Conservation (phyloP, 768 basidiomycete genomes). For the Amanita inopinata region DNA sequence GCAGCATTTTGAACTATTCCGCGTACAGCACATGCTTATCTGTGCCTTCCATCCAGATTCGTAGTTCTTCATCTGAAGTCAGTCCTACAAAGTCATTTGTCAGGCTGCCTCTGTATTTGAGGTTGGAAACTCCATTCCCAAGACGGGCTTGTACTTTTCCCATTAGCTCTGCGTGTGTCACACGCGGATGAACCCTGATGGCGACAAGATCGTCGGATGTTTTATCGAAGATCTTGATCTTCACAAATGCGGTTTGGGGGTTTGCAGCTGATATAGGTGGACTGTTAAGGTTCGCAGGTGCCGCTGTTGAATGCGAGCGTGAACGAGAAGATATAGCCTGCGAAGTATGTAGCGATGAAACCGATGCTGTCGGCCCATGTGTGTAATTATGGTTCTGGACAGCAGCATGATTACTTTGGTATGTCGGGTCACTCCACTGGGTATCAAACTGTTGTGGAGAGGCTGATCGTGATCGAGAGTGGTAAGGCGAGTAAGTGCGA, state of each 20-base stretch:
- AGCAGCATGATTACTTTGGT: conserved; percentile 12
- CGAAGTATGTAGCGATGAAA: conserved; percentile 42
- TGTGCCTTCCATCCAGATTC: conserved; percentile 65
- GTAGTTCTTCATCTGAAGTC: conserved; percentile 51
- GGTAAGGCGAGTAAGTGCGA: conserved; percentile 26
- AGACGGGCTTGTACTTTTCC: conserved; percentile 86
- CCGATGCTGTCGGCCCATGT: conserved; percentile 30
- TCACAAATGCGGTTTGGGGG: conserved; percentile 82
- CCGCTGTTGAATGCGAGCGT: conserved; percentile 47
- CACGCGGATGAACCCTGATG: conserved; percentile 90
- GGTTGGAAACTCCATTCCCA: conserved; percentile 54
- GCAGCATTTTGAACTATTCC: conserved; percentile 29
- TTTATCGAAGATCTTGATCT: conserved; percentile 97
- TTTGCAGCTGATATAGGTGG: conserved; percentile 72
- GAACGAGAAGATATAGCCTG: conserved; percentile 43
- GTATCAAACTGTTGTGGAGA: conserved; percentile 27
- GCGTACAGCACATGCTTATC: conserved; percentile 83
- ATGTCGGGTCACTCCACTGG: conserved; percentile 24
- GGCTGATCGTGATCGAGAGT: conserved; percentile 31
- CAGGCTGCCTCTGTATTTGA: conserved; percentile 71
- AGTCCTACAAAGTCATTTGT: conserved; percentile 57
- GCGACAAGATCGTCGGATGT: conserved; percentile 93
- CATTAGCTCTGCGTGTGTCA: conserved; percentile 79
- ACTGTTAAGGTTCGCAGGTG: conserved; percentile 42
- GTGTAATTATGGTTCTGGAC: conserved; percentile 1